Conservation (phyloP, 768 basidiomycete species). For the Crassisporium funariophilum region DNA sequence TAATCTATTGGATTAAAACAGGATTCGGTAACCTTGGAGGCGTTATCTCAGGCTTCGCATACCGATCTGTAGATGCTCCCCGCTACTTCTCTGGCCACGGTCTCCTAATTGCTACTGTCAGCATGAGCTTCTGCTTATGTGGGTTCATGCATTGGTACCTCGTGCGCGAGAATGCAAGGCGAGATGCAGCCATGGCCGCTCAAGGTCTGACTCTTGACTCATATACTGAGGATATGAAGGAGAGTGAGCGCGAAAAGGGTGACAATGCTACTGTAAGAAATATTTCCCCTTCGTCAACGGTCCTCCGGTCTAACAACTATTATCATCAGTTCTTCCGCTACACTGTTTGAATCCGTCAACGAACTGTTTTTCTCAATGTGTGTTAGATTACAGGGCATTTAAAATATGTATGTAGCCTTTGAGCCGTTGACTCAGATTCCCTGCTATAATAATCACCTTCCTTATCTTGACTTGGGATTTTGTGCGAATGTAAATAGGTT, state of each 20-base stretch:
- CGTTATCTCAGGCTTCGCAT: constrained; percentile 32
- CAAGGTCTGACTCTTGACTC: constrained; percentile 27
- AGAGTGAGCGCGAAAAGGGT: constrained; percentile 29
- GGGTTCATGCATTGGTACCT: constrained; percentile 31
- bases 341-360: constrained; percentile 19
- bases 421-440: no score
- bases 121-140: constrained; percentile 28
- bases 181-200: constrained; percentile 24
- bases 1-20: no score
- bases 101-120: constrained; percentile 29
- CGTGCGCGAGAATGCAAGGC: constrained; percentile 26
- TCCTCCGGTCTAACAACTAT: not conserved
- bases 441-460: no score
- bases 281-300: no score
- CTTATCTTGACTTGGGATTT: no score
- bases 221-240: constrained; percentile 32
- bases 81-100: constrained; percentile 34
- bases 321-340: constrained; percentile 32
- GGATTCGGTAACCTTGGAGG: constrained; percentile 35
- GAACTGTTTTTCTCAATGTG: no score
- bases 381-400: no score
- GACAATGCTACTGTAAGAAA: constrained; percentile 32
- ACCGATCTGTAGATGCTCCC: constrained; percentile 28
- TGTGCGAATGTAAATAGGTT: no score
- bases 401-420: no score